A percentile compares a stretch with the other conserved stretches of the same genome.
These are phyloP conservation scores for Eleusine indica DNA, from an alignment of 176 grass and related monocot species.

Conservation along the genomic window DNA sequence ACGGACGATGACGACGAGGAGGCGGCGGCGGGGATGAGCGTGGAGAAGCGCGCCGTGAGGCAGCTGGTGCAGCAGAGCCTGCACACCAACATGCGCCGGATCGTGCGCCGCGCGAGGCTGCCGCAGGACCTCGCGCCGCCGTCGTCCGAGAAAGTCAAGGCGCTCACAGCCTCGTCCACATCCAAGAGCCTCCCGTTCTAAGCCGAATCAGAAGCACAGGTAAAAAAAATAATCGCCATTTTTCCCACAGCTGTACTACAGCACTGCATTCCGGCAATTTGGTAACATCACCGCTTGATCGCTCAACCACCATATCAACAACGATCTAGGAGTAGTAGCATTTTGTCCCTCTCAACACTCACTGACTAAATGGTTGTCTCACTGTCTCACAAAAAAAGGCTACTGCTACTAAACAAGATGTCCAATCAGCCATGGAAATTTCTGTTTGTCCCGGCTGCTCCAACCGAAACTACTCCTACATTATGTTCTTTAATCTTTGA, in stretches of 20 bases:
- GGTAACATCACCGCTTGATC: neutral
- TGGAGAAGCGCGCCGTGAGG: constrained; percentile 79
- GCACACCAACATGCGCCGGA: constrained; percentile 86
- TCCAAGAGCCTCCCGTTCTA: constrained; percentile 98
- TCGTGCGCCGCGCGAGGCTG: constrained; percentile 71
- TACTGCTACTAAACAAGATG: neutral
- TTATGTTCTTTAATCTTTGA: constrained; percentile 13
- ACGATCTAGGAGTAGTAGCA: constrained; percentile 23
- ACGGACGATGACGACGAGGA: constrained; percentile 1
- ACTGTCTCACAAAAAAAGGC: neutral
- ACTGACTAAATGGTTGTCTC: neutral
- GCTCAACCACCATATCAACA: neutral
- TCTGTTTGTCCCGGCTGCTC: constrained; percentile 3
- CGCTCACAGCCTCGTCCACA: constrained; percentile 63
- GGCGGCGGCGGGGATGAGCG: constrained; percentile 55
- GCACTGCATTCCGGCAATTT: neutral
- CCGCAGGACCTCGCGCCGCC: constrained; percentile 71
- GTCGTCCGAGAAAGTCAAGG: constrained; percentile 50
- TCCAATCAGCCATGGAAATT: constrained; percentile 8
- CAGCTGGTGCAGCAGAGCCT: constrained; percentile 96
- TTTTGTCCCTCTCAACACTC: constrained; percentile 1
- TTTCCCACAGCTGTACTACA: neutral
- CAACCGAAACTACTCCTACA: constrained; percentile 9
- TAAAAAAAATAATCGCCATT: constrained; percentile 19
- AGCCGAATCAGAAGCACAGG: constrained; percentile 7